phyloP scores from a whole-genome alignment of 345 rosid genomes.

The Turritis glabra region DNA sequence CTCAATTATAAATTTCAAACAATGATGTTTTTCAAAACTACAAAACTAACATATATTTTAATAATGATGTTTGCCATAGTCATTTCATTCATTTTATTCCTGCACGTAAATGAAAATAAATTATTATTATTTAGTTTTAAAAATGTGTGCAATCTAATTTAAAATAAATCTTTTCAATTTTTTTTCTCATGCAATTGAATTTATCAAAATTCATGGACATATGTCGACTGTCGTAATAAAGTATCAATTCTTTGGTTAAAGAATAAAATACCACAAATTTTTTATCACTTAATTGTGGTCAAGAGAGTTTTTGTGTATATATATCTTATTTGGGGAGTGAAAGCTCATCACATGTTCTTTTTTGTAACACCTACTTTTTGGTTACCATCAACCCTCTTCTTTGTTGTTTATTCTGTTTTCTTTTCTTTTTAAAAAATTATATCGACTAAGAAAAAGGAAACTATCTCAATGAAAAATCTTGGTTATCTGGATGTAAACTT shows the following conservation, averaged over 20 bases:
- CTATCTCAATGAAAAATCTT: neutral
- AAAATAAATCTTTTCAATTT: neutral
- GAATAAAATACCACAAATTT: neutral
- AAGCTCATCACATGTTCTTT: slow-evolving; percentile 20
- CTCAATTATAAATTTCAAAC: no score
- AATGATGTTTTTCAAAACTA: no score
- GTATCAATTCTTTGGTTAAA: neutral
- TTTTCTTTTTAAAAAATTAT: neutral
- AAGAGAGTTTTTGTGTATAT: neutral
- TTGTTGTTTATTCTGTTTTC: neutral
- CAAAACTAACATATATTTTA: no score
- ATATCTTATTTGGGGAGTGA: neutral
- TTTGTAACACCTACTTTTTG: slow-evolving; percentile 10
- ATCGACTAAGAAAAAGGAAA: neutral
- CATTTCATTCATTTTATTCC: no score
- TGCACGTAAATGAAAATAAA: neutral
- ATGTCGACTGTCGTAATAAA: neutral
- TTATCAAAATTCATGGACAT: neutral
- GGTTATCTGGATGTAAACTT: neutral
- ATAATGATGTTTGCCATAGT: no score
- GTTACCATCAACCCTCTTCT: neutral
- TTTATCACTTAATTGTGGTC: slow-evolving; percentile 2
- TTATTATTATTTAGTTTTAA: neutral
- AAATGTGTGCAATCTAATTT: neutral
- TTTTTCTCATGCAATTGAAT: neutral